phyloP scores from a whole-genome alignment of 371 early-diverging fungal genomes.

The Polyrhizophydium stewartii region DNA sequence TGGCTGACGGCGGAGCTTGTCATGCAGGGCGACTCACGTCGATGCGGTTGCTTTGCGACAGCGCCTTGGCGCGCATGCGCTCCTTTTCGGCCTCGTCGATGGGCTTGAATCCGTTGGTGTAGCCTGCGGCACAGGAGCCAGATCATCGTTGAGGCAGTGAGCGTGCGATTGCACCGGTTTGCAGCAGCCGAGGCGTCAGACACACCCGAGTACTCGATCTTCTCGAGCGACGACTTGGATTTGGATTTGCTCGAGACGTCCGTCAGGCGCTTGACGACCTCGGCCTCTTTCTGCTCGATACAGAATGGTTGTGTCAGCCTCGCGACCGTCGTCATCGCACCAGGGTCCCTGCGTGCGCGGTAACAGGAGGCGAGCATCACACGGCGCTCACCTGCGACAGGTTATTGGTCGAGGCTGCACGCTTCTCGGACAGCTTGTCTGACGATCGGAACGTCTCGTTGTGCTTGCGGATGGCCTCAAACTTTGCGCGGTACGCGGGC shows the following conservation, averaged over 20 bases:
- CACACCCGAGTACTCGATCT: neutral
- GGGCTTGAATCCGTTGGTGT: neutral
- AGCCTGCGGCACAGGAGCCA: constrained; percentile 1
- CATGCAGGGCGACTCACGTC: neutral
- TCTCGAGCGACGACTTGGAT: neutral
- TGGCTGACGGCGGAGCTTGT: neutral
- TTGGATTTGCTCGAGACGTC: neutral
- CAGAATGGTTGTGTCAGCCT: too few relatives aligned
- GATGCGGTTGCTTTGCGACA: neutral
- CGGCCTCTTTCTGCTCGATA: constrained; percentile 2
- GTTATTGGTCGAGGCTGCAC: neutral
- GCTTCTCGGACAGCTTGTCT: neutral
- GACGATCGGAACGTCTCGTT: constrained; percentile 1
- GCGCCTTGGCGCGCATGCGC: neutral
- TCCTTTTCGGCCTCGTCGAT: constrained; percentile 1
- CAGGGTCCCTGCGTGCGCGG: too few relatives aligned
- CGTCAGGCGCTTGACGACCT: constrained; percentile 7
- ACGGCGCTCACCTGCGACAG: too few relatives aligned
- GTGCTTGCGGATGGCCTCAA: constrained; percentile 12
- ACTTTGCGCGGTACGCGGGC: constrained; percentile 14
- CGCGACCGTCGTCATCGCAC: too few relatives aligned
- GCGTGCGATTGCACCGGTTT: too few relatives aligned
- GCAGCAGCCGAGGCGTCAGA: neutral
- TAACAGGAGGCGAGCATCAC: too few relatives aligned
- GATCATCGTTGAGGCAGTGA: too few relatives aligned